Evolutionary conservation across 2,329 filamentous ascomycete species (phyloP), one percentile per base, ranked within the genome.

Genomic region (Nemania sp.): DNA sequence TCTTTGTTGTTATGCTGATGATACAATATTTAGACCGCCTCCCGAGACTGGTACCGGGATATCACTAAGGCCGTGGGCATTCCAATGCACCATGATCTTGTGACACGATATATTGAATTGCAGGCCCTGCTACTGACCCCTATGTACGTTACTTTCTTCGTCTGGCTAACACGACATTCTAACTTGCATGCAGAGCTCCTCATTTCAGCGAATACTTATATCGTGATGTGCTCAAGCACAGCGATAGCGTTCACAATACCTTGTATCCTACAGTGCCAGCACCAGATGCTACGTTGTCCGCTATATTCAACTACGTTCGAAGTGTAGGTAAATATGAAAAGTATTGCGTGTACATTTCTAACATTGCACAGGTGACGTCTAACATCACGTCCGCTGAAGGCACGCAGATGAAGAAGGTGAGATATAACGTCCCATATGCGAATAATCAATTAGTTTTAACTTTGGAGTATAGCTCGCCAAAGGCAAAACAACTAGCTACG

Each of bases 151-250:
- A 12, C 5, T 19, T 15, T 9, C 14, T 40, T 4, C 19, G 17
- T 19, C 14, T n/a, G 1, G 6, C 17, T 22, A 11, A 26, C 19
- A 17, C n/a, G 12, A 15, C 19, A 3, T 33, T 33, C 52, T 59
- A 22, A 59, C 41, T 15, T 19, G 24, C 4, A 15, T n/a, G 48
- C 33, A 59, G 56, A 42, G 88, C 93, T 2, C 93, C 94, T 54
- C 94, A 99, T 74, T 97, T 91, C 88, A 80, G 90, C 41, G 94
- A 99, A 70, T 89, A 96, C 73, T 85, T 99, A 69, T 97, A 91
- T 91, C 83, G 89, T 49, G 93, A 97, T 73, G 84, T 97, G 2
- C 83, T 99, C 56, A 84, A 88, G 70, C 91, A 90, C 77, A 72
- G 82, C 30, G 75, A 79, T 50, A 89, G 88, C 6, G 84, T 99